Evolutionary conservation across 192 early-diverging fungal species (phyloP).

Genomic region (Kickxella alabastrina): DNA sequence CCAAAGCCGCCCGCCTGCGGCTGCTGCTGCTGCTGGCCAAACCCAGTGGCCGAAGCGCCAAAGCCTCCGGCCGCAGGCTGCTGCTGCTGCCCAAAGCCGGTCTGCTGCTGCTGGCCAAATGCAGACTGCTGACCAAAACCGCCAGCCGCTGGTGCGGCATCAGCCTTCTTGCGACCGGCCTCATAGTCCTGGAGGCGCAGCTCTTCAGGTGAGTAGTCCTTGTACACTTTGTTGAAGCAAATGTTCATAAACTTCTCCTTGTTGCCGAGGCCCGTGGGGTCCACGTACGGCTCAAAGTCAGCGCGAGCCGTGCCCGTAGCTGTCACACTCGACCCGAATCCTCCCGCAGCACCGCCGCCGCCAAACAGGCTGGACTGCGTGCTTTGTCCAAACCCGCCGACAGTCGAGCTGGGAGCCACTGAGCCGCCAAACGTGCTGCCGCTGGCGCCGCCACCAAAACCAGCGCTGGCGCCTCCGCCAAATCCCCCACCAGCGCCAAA

Average conservation of each 20-base stretch:
- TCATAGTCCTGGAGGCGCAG: conserved; percentile 85
- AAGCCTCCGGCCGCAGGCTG: conserved; percentile 2
- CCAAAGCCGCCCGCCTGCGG: conserved; percentile 5
- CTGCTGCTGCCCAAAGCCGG: conserved; percentile 8
- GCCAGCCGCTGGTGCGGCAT: conserved; percentile 13
- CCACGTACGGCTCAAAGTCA: conserved; percentile 52
- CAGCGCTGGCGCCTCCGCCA: conserved; percentile 15
- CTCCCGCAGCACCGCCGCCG: conserved; percentile 32
- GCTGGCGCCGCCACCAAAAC: conserved; percentile 4
- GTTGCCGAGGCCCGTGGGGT: conserved; percentile 53
- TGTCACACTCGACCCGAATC: conserved; percentile 20
- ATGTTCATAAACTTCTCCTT: conserved; percentile 67
- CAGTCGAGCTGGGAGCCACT: conserved; percentile 32
- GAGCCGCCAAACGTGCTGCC: conserved; percentile 40
- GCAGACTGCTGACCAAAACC: conserved; percentile 44
- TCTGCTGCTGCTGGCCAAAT: conserved; percentile 16
- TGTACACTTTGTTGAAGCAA: conserved; percentile 83
- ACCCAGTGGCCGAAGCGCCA: conserved; percentile 16
- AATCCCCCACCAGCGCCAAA: not conserved
- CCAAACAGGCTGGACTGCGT: conserved; percentile 17
- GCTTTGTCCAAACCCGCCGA: conserved; percentile 48
- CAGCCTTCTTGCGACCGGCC: conserved; percentile 66
- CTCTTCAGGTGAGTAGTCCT: conserved; percentile 83
- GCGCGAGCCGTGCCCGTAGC: conserved; percentile 56
- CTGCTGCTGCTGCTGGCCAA: conserved; percentile 4